Percentiles rank a stretch among this genome's conserved stretches.
Evolutionary conservation across 352 stramenopile genomes (phyloP).

Genomic region (Phytophthora cryptogea): DNA sequence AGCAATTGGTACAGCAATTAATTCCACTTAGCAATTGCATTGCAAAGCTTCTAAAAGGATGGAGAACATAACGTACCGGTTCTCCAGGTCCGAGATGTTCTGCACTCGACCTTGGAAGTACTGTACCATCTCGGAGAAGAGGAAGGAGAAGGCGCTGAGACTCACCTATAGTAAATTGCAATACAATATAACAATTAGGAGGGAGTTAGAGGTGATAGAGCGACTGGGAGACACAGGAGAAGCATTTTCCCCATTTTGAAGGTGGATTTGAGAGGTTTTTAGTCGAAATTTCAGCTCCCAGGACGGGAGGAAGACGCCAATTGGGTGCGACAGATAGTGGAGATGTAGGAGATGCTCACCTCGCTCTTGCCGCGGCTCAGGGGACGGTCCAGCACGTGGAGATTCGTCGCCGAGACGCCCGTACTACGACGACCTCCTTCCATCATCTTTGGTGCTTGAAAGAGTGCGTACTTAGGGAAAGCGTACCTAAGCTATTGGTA

Average conservation of each 20-base stretch:
- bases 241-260: not conserved
- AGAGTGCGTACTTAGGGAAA: no score
- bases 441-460: constrained; percentile 32
- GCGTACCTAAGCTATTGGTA: no score
- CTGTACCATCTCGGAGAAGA: constrained; percentile 98
- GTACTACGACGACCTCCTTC: constrained; percentile 55
- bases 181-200: not conserved
- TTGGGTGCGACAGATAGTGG: not conserved
- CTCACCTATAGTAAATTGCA: constrained; percentile 69
- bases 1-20: not conserved
- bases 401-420: constrained; percentile 53
- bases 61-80: constrained; percentile 46
- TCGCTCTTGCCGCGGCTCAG: constrained; percentile 80
- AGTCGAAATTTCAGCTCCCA: not conserved
- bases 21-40: not conserved
- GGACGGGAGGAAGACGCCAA: not conserved
- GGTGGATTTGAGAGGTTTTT: not conserved
- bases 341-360: constrained; percentile 27
- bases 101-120: constrained; percentile 96
- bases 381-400: constrained; percentile 80
- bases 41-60: not conserved
- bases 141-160: constrained; percentile 95
- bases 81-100: constrained; percentile 96
- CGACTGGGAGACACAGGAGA: not conserved
- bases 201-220: not conserved